Base-by-base conservation (phyloP, 2,329 filamentous ascomycete genomes). In the Nothomitra cinnamomea region DNA sequence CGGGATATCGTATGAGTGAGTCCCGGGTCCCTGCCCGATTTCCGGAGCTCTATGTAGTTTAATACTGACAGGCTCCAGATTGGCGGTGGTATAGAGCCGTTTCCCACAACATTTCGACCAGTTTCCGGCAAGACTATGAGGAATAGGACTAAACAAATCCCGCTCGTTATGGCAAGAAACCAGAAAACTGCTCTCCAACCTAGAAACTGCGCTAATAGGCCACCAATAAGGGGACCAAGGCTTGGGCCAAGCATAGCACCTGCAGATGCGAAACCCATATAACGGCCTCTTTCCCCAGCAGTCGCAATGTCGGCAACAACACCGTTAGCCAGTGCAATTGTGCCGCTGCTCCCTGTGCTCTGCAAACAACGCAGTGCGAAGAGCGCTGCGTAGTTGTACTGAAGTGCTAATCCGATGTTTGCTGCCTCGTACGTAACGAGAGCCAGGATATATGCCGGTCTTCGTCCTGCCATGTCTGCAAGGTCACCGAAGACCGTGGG, bases 121-220 rank as follows among this genome's bases (percentile, higher is more conserved):
- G 76, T 79, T 64, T 80, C 71, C 0, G 80, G 82, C 6, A 82
- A 70, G 3, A 76, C 69, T 10, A 82, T 58, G 2, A 73, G 60
- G 55, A 78, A 77, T 0, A 77, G 71, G 2, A 82, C 56, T 25
- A 82, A 63, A 63, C 75, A 77, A 0, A 67, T 64, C 2, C 59
- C 63, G 0, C 66, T 62, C 1, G 66, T 65, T 38, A 85, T 80
- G 38, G 76, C 71, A 54, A 82, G 71, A 60, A 84, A 83, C 80
- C 80, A 85, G 60, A 85, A 85, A 54, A 83, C 78, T 53, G 76
- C 72, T n/a, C 76, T 69, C 82, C 82, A 86, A 7, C 78, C 79
- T 0, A 83, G 70, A 56, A 75, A 82, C 57, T 83, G 70, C 17
- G 73, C 72, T 17, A 87, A 64, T 1, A 85, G 57, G 1, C 82